Evolutionary conservation across 495 filamentous ascomycete species (phyloP).

Genomic region (Aspergillus wentii): DNA sequence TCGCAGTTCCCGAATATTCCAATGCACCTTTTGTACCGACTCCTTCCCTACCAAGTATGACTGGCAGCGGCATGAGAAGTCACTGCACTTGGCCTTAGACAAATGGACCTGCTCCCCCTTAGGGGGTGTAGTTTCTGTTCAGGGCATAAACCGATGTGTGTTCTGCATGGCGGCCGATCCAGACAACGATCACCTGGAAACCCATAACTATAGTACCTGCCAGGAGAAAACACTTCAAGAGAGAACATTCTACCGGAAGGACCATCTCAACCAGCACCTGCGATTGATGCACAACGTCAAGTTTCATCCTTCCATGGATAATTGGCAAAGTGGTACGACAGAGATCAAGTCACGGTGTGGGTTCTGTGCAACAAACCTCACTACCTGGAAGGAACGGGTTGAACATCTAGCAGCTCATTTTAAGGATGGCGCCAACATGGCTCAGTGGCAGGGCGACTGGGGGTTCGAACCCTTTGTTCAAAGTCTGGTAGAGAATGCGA

Average conservation of each 20-base stretch:
- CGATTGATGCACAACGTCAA: slow-evolving; percentile 73
- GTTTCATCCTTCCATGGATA: slow-evolving; percentile 66
- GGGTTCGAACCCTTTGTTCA: slow-evolving; percentile 67
- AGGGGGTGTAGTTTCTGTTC: slow-evolving; percentile 37
- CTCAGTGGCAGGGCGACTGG: slow-evolving; percentile 76
- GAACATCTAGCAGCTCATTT: slow-evolving; percentile 73
- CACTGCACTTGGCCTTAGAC: slow-evolving; percentile 75
- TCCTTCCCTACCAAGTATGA: slow-evolving; percentile 86
- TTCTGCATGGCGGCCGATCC: slow-evolving; percentile 70
- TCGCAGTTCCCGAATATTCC: slow-evolving; percentile 51
- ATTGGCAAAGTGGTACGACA: slow-evolving; percentile 69
- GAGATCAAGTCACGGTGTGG: slow-evolving; percentile 70
- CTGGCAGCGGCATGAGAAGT: slow-evolving; percentile 89
- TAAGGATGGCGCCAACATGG: slow-evolving; percentile 67
- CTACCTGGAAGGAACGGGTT: slow-evolving; percentile 67
- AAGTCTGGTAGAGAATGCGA: slow-evolving; percentile 66
- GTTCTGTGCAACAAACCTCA: slow-evolving; percentile 61
- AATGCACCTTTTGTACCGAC: slow-evolving; percentile 91
- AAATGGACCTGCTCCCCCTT: slow-evolving; percentile 79
- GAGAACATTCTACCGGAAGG: slow-evolving; percentile 82
- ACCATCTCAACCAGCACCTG: slow-evolving; percentile 82
- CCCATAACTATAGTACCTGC: slow-evolving; percentile 70
- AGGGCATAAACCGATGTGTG: slow-evolving; percentile 52
- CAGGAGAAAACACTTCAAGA: slow-evolving; percentile 67
- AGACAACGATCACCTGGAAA: slow-evolving; percentile 63